Percentiles rank a stretch among this genome's conserved stretches.
These are phyloP conservation scores for Epicoccum sorghinum DNA, from an alignment of 2,329 filamentous ascomycete species.

Conservation along the genomic window DNA sequence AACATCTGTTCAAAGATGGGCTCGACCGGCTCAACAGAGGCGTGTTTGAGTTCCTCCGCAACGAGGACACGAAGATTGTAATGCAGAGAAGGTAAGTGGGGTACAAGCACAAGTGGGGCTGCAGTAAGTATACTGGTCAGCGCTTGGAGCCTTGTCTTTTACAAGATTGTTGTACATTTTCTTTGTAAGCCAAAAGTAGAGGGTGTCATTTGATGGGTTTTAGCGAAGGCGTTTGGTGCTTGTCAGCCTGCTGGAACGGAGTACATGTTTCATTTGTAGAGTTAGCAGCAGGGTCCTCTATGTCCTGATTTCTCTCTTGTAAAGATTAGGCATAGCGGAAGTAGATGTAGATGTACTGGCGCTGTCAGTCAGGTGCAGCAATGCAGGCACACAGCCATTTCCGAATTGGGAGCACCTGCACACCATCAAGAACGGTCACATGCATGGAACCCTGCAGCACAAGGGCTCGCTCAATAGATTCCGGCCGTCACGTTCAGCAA, in stretches of 20 bases:
- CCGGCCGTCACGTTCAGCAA: neutral
- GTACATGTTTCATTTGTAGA: neutral
- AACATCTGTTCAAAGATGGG: conserved; percentile 44
- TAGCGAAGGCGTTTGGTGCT: conserved; percentile 35
- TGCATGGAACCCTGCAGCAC: conserved; percentile 4
- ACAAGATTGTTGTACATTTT: neutral
- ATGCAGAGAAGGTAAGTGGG: conserved; percentile 28
- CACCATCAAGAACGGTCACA: neutral
- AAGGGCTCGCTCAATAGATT: neutral
- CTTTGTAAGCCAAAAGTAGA: conserved; percentile 12
- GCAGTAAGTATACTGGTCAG: no score
- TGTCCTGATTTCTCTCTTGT: neutral
- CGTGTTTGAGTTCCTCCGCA: conserved; percentile 40
- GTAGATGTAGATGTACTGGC: neutral
- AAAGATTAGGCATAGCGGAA: neutral
- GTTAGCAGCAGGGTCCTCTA: neutral
- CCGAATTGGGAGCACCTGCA: neutral
- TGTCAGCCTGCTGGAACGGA: neutral
- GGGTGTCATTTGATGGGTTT: conserved; percentile 5
- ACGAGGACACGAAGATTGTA: conserved; percentile 42
- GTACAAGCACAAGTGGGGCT: neutral
- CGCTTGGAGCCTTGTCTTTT: no score
- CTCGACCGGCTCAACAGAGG: conserved; percentile 34
- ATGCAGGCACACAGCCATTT: neutral
- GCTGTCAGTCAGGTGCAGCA: neutral